These are phyloP conservation scores for Globisporangium irregulare DNA, from an alignment of 352 stramenopile genomes.

Conservation along the genomic window DNA sequence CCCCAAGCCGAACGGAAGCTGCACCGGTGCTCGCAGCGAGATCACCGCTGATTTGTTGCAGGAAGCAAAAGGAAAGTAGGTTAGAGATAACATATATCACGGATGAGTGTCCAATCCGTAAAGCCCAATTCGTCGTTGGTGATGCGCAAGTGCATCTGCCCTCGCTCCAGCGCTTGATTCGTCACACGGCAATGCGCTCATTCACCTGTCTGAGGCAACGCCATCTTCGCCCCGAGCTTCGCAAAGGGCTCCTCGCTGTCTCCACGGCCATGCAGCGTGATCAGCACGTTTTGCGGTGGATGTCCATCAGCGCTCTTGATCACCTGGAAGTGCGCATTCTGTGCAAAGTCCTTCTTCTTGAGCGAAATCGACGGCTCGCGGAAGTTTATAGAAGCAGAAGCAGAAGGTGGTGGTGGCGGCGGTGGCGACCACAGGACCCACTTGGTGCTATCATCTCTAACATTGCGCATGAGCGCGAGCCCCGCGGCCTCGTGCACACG, in stretches of 20 bases:
- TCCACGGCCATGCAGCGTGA: constrained; percentile 63
- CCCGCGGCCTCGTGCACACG: constrained; percentile 24
- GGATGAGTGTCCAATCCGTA: background rate
- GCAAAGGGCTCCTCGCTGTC: constrained; percentile 56
- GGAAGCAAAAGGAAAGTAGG: background rate
- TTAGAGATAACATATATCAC: background rate
- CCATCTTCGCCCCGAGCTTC: constrained; percentile 48
- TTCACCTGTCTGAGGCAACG: constrained; percentile 60
- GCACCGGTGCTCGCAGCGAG: constrained; percentile 45
- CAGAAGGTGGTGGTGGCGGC: background rate
- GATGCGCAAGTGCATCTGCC: background rate
- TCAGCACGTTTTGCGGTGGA: constrained; percentile 47
- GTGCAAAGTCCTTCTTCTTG: constrained; percentile 16
- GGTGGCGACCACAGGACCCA: constrained; percentile 27
- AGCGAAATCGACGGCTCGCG: constrained; percentile 21
- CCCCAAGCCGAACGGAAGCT: constrained; percentile 56
- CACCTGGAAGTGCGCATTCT: constrained; percentile 25
- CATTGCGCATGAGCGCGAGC: constrained; percentile 25
- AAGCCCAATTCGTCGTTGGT: background rate
- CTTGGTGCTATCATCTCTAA: constrained; percentile 12
- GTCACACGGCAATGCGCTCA: too few species aligned
- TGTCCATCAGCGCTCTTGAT: constrained; percentile 18
- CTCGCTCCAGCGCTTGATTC: too few species aligned
- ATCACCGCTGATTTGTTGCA: constrained; percentile 29
- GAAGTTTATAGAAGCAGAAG: too few species aligned